Conservation (phyloP, 305 asterid species). For the Caryopteris hybrid region DNA sequence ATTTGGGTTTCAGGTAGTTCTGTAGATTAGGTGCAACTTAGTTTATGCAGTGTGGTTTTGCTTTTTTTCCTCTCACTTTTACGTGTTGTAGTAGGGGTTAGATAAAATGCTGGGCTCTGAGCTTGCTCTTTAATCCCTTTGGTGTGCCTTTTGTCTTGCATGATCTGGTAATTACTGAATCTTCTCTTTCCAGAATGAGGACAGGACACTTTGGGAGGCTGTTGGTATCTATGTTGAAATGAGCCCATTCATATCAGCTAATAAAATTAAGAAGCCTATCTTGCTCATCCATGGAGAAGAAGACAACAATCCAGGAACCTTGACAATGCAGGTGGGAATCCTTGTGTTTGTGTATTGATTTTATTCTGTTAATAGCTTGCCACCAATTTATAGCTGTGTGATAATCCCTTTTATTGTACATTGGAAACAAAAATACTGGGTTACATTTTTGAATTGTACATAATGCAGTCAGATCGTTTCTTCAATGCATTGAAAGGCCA, state of each 20-base stretch:
- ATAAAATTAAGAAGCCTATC: slow-evolving; percentile 94
- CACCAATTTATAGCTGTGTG: neutral
- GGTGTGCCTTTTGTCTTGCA: neutral
- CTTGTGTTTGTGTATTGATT: neutral
- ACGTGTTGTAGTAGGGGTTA: neutral
- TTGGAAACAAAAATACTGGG: neutral
- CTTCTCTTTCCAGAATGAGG: slow-evolving; percentile 59
- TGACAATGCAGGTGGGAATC: slow-evolving; percentile 85
- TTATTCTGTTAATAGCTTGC: no score
- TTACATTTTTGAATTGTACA: neutral
- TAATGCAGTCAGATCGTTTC: slow-evolving; percentile 89
- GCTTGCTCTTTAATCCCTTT: slow-evolving; percentile 4
- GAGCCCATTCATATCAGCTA: slow-evolving; percentile 95
- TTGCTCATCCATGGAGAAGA: slow-evolving; percentile 98
- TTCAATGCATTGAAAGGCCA: slow-evolving; percentile 96
- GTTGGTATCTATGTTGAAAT: slow-evolving; percentile 69
- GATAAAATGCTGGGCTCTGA: neutral
- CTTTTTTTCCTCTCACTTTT: neutral
- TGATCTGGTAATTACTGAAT: neutral
- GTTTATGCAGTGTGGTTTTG: neutral
- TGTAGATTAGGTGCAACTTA: neutral
- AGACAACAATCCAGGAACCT: slow-evolving; percentile 94
- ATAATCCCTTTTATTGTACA: neutral
- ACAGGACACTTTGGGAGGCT: slow-evolving; percentile 98
- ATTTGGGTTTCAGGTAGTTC: slow-evolving; percentile 92